Evolutionary conservation across 257 asterid genomes (phyloP).

Genomic region (Solanum pimpinellifolium): DNA sequence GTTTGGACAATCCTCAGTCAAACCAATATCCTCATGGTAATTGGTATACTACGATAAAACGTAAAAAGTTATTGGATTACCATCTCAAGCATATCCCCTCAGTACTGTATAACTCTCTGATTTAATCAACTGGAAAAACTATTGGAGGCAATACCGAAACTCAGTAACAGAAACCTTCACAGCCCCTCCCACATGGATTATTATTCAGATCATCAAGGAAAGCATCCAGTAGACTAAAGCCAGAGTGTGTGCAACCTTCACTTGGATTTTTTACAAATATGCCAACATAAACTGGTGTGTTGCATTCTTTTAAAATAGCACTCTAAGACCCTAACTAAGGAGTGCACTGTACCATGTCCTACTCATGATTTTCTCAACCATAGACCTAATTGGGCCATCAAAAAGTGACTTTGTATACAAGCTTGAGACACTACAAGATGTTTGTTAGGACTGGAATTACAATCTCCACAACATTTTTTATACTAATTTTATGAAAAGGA

Average conservation of each 20-base stretch:
- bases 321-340: background rate
- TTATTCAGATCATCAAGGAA: background rate
- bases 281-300: background rate
- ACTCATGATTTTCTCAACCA: background rate
- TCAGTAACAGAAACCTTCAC: background rate
- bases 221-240: background rate
- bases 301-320: background rate
- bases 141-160: background rate
- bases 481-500: background rate
- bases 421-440: background rate
- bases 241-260: background rate
- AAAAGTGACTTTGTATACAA: background rate
- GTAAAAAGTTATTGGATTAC: background rate
- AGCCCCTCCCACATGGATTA: background rate
- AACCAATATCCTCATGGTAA: background rate
- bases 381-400: background rate
- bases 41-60: background rate
- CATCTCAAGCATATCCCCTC: background rate
- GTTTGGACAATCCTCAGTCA: background rate
- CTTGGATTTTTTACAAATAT: background rate
- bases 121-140: background rate
- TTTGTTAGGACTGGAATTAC: background rate
- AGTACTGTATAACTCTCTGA: background rate
- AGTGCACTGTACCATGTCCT: background rate
- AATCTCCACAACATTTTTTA: background rate